Evolutionary conservation across 2,329 filamentous ascomycete genomes (phyloP), one percentile per base, ranked within the genome.

Genomic region (Sclerotiophoma versabilis): DNA sequence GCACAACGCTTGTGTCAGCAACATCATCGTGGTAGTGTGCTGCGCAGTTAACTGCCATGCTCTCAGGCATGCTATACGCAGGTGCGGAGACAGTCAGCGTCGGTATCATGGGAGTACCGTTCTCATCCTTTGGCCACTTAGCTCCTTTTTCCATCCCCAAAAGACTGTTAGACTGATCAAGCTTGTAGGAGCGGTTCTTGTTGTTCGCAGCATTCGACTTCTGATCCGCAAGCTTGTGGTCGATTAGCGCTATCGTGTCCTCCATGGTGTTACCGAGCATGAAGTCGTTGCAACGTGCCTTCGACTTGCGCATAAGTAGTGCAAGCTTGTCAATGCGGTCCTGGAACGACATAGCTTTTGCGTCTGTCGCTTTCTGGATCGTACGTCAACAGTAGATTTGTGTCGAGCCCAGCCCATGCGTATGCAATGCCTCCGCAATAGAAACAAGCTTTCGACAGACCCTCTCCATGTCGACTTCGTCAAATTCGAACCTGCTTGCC

Each of bases 251-350:
- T 14, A 50, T 14, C 1, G 39, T 44, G 14, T 36, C 38, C n/a
- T 50, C 48, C 14, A 36, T 10, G 5, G 38, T 43, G 19, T 50
- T 44, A 19, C 38, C 32, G 3, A 43, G 5, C 39, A 50, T 37
- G 32, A 50, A 44, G 6, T 27, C 23, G 17, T 44, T 39, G 19
- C 39, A 50, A 1, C 48, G 48, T 5, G 48, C 30, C 25, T 50
- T 50, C 5, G 48, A 37, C 14, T 37, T 36, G 25, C 48, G 38
- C 48, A 50, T 50, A 2, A 50, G 32, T 4, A 3, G 2, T 12
- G 23, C 30, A 1, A 38, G 14, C 17, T 23, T 43, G 10, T 27
- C 15, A n/a, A 50, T 44, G 1, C 39, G 48, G 3, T 44, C 17
- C 26, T 32, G 6, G 23, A 50, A 44, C 5, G 30, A 7, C 30